Conservation (phyloP, 306 rosid species). For the Pterocarpus santalinus region DNA sequence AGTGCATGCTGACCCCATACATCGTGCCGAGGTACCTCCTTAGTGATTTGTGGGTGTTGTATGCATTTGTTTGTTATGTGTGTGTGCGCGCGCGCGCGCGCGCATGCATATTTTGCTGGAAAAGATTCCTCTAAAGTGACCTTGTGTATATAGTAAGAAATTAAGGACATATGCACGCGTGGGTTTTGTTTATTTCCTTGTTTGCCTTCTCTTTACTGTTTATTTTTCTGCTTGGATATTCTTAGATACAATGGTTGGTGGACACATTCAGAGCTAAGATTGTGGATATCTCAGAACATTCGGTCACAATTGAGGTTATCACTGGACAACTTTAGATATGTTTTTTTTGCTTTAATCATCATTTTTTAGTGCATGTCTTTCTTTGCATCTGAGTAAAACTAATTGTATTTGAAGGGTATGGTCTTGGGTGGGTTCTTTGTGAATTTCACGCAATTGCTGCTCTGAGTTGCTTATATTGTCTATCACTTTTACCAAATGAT, state of each 20-base stretch:
- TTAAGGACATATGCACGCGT: not conserved
- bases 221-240: slow-evolving; percentile 18
- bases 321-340: slow-evolving; percentile 16
- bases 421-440: not conserved
- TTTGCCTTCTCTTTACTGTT: slow-evolving; percentile 35
- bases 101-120: not conserved
- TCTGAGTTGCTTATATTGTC: slow-evolving; percentile 6
- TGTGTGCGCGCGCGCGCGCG: not conserved
- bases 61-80: not conserved
- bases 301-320: slow-evolving; percentile 77
- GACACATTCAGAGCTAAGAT: slow-evolving; percentile 78
- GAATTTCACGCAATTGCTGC: slow-evolving; percentile 10
- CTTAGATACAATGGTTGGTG: slow-evolving; percentile 82
- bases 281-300: slow-evolving; percentile 79
- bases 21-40: slow-evolving; percentile 68
- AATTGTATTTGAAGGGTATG: slow-evolving; percentile 17
- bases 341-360: slow-evolving; percentile 6
- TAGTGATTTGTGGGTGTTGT: slow-evolving; percentile 20
- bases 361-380: not conserved
- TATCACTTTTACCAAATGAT: not conserved
- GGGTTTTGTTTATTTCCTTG: slow-evolving; percentile 11
- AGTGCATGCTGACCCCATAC: slow-evolving; percentile 59
- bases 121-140: not conserved
- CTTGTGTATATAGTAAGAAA: not conserved
- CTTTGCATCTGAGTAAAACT: not conserved